Conservation (phyloP, 768 basidiomycete genomes). For the Calocybe indica region DNA sequence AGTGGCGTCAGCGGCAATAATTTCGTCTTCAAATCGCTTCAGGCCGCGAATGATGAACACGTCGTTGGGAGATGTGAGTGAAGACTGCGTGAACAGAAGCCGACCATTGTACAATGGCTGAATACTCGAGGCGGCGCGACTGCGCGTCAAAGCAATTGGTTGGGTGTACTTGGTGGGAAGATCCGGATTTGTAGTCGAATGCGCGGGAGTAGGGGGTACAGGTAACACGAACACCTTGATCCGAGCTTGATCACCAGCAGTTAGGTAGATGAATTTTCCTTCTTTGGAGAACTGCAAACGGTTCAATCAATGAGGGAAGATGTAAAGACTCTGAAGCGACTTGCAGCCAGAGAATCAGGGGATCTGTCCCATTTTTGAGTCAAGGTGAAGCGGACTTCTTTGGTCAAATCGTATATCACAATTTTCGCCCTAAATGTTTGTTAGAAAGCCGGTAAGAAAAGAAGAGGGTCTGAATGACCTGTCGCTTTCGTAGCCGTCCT, state of each 20-base stretch:
- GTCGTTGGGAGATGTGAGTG: conserved; percentile 76
- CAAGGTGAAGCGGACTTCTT: conserved; percentile 62
- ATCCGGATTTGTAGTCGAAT: conserved; percentile 49
- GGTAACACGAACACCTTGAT: conserved; percentile 69
- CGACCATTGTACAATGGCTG: conserved; percentile 54
- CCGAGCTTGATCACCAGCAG: conserved; percentile 73
- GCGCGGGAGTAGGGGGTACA: conserved; percentile 53
- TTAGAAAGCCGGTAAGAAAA: background rate
- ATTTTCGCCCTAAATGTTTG: conserved; percentile 52
- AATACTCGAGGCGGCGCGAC: conserved; percentile 53
- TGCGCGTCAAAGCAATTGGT: conserved; percentile 56
- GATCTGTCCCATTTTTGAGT: conserved; percentile 87
- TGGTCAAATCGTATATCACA: conserved; percentile 70
- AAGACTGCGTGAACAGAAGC: conserved; percentile 68
- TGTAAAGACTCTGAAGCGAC: conserved; percentile 13
- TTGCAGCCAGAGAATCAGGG: conserved; percentile 52
- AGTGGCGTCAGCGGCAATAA: conserved; percentile 24
- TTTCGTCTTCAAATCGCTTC: conserved; percentile 33
- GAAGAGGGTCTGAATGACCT: conserved; percentile 31
- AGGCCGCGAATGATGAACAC: conserved; percentile 58
- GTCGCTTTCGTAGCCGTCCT: conserved; percentile 90
- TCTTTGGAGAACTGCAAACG: conserved; percentile 64
- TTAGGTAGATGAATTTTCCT: conserved; percentile 62
- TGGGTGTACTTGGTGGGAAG: conserved; percentile 37
- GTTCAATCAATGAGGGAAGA: background rate